Percentiles rank a stretch among this genome's conserved stretches.
phyloP scores from a whole-genome alignment of 495 filamentous ascomycete species.

The Neurospora sp. region DNA sequence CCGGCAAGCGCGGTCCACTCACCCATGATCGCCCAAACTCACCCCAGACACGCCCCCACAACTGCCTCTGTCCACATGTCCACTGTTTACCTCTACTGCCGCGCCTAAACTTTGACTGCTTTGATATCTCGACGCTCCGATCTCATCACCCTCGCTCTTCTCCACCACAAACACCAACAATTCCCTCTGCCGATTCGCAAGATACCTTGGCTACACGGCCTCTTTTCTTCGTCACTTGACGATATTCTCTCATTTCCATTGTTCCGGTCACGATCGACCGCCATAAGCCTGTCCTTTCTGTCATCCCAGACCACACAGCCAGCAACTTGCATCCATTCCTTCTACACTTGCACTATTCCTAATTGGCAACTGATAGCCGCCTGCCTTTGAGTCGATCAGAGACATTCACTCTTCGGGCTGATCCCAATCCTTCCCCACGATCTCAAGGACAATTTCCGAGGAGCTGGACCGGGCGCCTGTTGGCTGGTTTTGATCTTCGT shows the following conservation, averaged over 20 bases:
- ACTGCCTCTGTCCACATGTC: background rate
- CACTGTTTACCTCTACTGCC: background rate
- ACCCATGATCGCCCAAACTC: slow-evolving; percentile 23
- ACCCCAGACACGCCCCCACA: slow-evolving; percentile 6
- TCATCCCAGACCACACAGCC: background rate
- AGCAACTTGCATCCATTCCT: background rate
- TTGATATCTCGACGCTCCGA: background rate
- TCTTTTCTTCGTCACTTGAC: background rate
- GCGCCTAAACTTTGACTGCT: background rate
- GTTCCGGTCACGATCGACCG: background rate
- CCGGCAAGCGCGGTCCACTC: slow-evolving; percentile 11
- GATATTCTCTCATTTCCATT: background rate
- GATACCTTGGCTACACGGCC: background rate
- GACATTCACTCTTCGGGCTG: background rate
- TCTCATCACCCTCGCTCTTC: background rate
- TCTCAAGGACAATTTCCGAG: slow-evolving; percentile 5
- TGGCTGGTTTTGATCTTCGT: slow-evolving; percentile 14
- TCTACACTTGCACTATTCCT: background rate
- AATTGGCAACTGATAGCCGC: background rate
- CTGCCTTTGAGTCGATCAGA: background rate
- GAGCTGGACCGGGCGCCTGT: slow-evolving; percentile 13
- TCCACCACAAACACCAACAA: background rate
- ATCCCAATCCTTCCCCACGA: background rate
- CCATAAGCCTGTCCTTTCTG: background rate
- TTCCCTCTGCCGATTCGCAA: background rate